Evolutionary conservation across 2,329 filamentous ascomycete species (phyloP), one percentile per base, ranked within the genome.

Genomic region (Colletotrichum caudatum): DNA sequence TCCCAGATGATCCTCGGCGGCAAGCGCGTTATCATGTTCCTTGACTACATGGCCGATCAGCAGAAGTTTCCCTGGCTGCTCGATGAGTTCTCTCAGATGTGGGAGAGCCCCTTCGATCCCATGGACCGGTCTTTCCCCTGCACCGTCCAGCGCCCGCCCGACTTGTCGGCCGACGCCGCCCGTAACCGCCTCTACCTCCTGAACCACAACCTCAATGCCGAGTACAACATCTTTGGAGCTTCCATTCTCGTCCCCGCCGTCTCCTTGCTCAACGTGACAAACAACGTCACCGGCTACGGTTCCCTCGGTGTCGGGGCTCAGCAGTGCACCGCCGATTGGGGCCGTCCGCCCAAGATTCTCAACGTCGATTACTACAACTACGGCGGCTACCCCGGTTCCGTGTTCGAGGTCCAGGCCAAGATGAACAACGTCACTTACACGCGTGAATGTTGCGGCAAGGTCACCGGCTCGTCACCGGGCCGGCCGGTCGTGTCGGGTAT

Each of bases 151-250:
- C 91, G 95, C 0, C 94, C 95, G 0, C 93, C 93, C 0, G 83
- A 88, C 54, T 83, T 97, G 69, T 77, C 82, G 2, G 77, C 79
- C 0, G 81, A 86, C 2, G 85, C 88, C 9, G 87, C 88, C 0
- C 83, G 84, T 69, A 84, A 91, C 39, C 87, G 91, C 54, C 86
- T 97, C 81, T 97, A 95, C 79, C 87, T 97, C 78, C 88, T 92
- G 77, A 98, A 98, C 81, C 95, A 98, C 84, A 98, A 98, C 79
- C 87, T 97, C 70, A 97, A 97, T 80, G 87, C 92, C 71, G 87
- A 94, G 75, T 88, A 97, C 73, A 87, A 88, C 64, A 81, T 97
- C 46, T 88, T 91, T 2, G 89, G 89, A 39, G 78, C 87, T 20
- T 83, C 86, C 26, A 79, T 96, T 57, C 83, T 94, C 9, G 91